These are phyloP conservation scores for Cystobasidium pallidum DNA, from an alignment of 1,284 basidiomycete genomes.

Conservation along the genomic window DNA sequence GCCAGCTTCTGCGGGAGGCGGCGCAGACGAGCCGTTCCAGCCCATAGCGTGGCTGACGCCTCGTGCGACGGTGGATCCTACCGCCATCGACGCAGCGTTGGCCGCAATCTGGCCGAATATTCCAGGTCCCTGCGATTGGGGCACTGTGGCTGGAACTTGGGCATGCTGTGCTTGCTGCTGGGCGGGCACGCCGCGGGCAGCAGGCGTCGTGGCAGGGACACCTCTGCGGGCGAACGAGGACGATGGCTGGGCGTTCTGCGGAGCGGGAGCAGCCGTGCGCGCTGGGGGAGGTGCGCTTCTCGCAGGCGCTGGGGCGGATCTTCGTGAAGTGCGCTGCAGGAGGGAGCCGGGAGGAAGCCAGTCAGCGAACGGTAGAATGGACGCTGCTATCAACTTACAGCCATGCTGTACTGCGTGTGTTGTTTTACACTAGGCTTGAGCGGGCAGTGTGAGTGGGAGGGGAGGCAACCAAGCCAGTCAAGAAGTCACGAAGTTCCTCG, in stretches of 20 bases:
- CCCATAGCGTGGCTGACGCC: slow-evolving; percentile 38
- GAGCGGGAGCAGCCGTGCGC: slow-evolving; percentile 14
- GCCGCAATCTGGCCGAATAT: slow-evolving; percentile 40
- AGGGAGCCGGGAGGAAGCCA: neutral
- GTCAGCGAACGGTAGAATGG: neutral
- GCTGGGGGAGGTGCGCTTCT: slow-evolving; percentile 22
- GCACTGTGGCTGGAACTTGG: slow-evolving; percentile 33
- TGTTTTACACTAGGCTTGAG: no score
- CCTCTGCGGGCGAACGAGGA: slow-evolving; percentile 3
- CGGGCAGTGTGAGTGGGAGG: no score
- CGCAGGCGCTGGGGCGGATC: slow-evolving; percentile 16
- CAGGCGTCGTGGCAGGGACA: slow-evolving; percentile 7
- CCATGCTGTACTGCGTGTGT: no score
- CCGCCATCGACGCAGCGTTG: slow-evolving; percentile 36
- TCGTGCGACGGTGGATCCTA: slow-evolving; percentile 32
- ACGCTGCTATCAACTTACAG: slow-evolving; percentile 28
- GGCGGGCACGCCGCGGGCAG: slow-evolving; percentile 11
- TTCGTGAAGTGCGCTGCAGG: slow-evolving; percentile 29
- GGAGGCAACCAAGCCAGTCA: no score
- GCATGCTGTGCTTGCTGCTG: slow-evolving; percentile 23
- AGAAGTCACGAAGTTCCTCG: no score
- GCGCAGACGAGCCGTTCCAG: slow-evolving; percentile 10
- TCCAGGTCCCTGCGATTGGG: slow-evolving; percentile 38
- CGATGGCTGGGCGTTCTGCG: slow-evolving; percentile 6
- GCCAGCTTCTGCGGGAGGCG: neutral